phyloP scores from a whole-genome alignment of 148 eudicot species.

The Polygonum aviculare region DNA sequence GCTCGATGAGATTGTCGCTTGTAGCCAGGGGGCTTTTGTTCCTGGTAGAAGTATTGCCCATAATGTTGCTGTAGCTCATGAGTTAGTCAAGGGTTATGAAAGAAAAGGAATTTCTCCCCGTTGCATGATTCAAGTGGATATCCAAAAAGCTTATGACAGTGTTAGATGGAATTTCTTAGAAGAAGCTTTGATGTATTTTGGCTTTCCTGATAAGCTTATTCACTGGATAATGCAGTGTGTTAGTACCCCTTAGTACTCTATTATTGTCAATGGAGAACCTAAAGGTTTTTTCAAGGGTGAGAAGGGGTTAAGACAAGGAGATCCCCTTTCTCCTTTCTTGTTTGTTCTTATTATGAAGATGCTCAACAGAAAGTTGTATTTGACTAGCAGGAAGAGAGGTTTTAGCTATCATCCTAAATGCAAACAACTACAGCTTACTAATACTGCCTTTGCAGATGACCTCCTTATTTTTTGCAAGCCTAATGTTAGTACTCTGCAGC shows the following conservation, averaged over 20 bases:
- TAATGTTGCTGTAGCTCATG: neutral
- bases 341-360: neutral
- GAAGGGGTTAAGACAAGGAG: neutral
- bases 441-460: neutral
- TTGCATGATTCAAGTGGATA: neutral
- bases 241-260: no score
- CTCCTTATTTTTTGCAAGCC: neutral
- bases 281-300: no score
- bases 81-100: neutral
- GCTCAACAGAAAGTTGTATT: neutral
- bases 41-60: neutral
- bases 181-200: no score
- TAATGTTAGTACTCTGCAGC: no score
- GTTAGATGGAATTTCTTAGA: no score
- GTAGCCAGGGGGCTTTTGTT: neutral
- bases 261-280: no score
- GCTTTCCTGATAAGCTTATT: no score
- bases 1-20: neutral
- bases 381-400: neutral
- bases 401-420: neutral
- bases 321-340: neutral
- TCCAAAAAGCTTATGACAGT: no score
- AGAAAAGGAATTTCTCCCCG: neutral
- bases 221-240: no score
- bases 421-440: neutral